Evolutionary conservation across 2,329 filamentous ascomycete species (phyloP), one percentile per base, ranked within the genome.

Genomic region (Helotiales sp.): DNA sequence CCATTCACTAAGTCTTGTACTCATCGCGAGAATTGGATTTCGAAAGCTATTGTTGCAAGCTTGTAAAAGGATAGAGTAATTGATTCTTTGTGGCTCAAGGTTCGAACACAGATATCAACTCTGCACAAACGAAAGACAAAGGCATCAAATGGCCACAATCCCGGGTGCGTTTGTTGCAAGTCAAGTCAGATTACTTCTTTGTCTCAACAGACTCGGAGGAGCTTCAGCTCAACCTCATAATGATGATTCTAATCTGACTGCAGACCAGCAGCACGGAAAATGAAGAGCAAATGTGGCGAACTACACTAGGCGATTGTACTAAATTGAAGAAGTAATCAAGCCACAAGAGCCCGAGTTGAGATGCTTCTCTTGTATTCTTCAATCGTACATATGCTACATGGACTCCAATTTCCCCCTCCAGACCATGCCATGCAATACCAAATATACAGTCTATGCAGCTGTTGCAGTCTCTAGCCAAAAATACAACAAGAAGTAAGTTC

Each of bases 291-390:
- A n/a, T 47, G 2, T n/a, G 15, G 32, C 5, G 40, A 15, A 45
- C 55, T 60, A 57, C 30, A 57, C n/a, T 30, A 11, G 30, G 30
- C n/a, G 24, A 22, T 28, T 6, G 7, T 17, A 20, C 24, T 10
- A 20, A 34, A 32, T 5, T 30, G 22, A 2, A 11, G 2, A 13
- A 24, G 17, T 3, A n/a, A 30, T 6, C 34, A n/a, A 11, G 15
- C 10, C 37, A 3, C 5, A 32, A 11, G 15, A 45, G 37, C 37
- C 37, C 64, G 70, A 72, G 70, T 65, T 70, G 70, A 69, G 68
- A 69, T 68, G 54, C 47, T 64, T 66, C 57, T 64, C 52, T 60
- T 65, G 45, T 67, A 47, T 40, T 63, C 50, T 64, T 67, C 57
- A 40, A 49, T 69, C 63, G 49, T 67, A 57, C 55, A 66, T 64